Evolutionary conservation across 2,329 filamentous ascomycete species (phyloP), one percentile per base, ranked within the genome.

Genomic region (Aspergillus floridensis): DNA sequence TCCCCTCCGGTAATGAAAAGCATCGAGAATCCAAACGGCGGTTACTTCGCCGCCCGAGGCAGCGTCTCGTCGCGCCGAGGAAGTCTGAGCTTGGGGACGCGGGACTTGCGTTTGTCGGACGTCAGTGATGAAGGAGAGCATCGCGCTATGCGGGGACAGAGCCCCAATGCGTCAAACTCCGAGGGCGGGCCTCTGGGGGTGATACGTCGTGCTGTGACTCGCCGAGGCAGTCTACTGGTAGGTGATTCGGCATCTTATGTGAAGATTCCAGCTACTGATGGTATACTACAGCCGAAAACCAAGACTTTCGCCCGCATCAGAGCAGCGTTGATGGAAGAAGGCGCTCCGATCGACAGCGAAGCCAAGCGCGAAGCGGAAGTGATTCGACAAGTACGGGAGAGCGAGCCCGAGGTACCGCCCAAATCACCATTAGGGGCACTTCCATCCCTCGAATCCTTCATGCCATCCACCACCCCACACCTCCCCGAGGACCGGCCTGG

Each of bases 301-400:
- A 96, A 96, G 77, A 92, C 89, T 0, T 99, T 99, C 74, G 92
- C 93, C 5, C 88, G 95, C 11, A 96, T 99, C 65, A 87, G 91
- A 62, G 95, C 93, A 8, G 92, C 92, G 3, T 82, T 99, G 0
- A 83, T 91, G 59, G 95, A 99, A 77, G 95, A 99, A 77, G 85
- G 86, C 16, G 87, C 92, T 0, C 95, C 95, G 0, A 82, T 96
- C 10, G 95, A 99, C 68, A 89, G 89, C 47, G 95, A 99, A 74
- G 87, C 92, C 59, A 88, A 90, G 55, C 88, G 92, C 44, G 95
- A 99, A 79, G 92, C 93, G 41, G 93, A 98, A 76, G 95, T 98
- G 5, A 92, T 99, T 63, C 90, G 92, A 53, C 95, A 97, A 76
- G 93, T 98, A 29, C 89, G 92, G 47, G 95, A 98, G 74, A 93